Evolutionary conservation across 345 rosid species (phyloP), one percentile per base, ranked within the genome.

Genomic region (Acer saccharum): DNA sequence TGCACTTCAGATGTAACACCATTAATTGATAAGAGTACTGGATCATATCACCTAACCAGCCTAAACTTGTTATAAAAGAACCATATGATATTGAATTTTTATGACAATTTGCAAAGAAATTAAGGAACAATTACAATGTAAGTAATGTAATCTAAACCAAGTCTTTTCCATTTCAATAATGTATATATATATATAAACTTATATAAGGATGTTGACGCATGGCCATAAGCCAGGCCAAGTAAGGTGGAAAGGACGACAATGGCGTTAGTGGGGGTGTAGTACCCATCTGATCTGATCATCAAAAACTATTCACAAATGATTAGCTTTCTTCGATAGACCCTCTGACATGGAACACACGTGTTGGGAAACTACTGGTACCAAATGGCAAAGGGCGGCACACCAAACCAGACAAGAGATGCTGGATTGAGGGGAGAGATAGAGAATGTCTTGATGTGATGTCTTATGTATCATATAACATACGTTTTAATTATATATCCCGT

Each of bases 371-470:
- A 73, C n/a, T 3, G 83, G 74, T 68, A 58, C 25, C 75, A 81
- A 48, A 32, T 83, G 83, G 77, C 75, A 27, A 81, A 86, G 98
- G 93, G 85, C 98, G 97, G 97, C 97, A 86, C 92, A 92, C 94
- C 90, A 84, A 43, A 88, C 87, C 90, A 82, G 84, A 84, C 79
- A 83, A 20, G 10, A 52, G 81, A 80, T 78, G 90, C 91, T 90
- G 92, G 94, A 83, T 87, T 83, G 78, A 77, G 78, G 88, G 86
- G 77, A 58, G 54, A 39, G 14, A 21, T 12, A 17, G 13, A 7
- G 65, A 20, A 61, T 73, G 76, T 55, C 35, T 71, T 20, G 25
- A 71, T 32, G 48, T 32, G 64, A 60, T 21, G 64, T 21, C 27
- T 60, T 60, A 7, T 60, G 12, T 60, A 11, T 4, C 39, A 35